These are phyloP conservation scores for Bipolaris oryzae DNA, from an alignment of 2,329 filamentous ascomycete species.

Conservation along the genomic window DNA sequence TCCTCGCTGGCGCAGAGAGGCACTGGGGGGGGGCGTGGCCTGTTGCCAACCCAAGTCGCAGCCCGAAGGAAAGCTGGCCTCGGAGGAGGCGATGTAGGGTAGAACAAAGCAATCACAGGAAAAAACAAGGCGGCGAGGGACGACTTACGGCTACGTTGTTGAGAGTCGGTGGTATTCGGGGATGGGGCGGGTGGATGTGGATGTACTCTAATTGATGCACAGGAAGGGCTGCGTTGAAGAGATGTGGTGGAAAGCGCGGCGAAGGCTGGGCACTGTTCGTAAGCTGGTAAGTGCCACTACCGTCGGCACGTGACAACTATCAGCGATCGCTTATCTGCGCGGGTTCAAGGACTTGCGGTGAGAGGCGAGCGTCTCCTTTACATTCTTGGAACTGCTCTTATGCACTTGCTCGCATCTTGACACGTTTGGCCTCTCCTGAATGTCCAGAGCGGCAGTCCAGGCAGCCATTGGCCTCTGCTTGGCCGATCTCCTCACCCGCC, in stretches of 20 bases:
- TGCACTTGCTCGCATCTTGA: constrained; percentile 29
- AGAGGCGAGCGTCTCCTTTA: constrained; percentile 11
- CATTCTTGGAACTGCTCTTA: constrained; percentile 22
- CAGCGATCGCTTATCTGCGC: constrained; percentile 31
- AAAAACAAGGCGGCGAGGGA: constrained; percentile 22
- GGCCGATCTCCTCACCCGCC: constrained; percentile 31
- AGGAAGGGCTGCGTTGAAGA: constrained; percentile 48
- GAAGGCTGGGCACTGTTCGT: constrained; percentile 35
- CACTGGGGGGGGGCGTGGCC: constrained; percentile 37
- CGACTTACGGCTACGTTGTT: constrained; percentile 47
- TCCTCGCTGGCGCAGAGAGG: constrained; percentile 22
- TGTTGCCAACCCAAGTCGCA: constrained; percentile 35
- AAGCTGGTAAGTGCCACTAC: constrained; percentile 30
- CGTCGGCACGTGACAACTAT: constrained; percentile 41
- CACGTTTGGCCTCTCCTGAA: constrained; percentile 39
- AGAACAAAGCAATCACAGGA: constrained; percentile 21
- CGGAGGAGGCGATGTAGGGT: constrained; percentile 18
- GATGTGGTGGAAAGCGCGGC: constrained; percentile 39
- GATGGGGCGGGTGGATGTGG: constrained; percentile 45
- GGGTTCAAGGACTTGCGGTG: constrained; percentile 25
- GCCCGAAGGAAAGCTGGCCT: constrained; percentile 24
- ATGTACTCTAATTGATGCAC: constrained; percentile 50
- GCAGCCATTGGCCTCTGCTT: constrained; percentile 32
- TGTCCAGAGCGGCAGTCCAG: constrained; percentile 29
- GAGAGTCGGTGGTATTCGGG: constrained; percentile 43